Conservation (phyloP, 2,329 filamentous ascomycete genomes). For the Cadophora gregata region DNA sequence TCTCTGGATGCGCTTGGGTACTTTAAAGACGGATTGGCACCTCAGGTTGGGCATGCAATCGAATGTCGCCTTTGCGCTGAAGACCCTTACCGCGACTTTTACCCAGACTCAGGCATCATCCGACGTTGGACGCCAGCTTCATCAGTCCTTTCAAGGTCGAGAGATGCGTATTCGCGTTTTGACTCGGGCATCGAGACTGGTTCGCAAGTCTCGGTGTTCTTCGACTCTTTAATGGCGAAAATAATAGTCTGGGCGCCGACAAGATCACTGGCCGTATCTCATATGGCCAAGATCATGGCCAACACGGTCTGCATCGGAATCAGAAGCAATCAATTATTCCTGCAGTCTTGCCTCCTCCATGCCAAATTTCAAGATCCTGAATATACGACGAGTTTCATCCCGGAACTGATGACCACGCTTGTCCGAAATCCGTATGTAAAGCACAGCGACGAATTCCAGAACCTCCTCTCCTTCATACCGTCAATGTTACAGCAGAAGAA, state of each 20-base stretch:
- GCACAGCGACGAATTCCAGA: not conserved
- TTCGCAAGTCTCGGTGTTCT: not conserved
- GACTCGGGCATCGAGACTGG: not conserved
- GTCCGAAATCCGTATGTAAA: not conserved
- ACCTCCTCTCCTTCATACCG: not conserved
- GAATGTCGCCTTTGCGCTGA: slow-evolving; percentile 40
- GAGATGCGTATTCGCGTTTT: not conserved
- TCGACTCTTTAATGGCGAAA: not conserved
- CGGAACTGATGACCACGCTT: not conserved
- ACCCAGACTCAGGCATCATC: not conserved
- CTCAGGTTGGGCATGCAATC: slow-evolving; percentile 48
- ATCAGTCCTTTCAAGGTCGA: not conserved
- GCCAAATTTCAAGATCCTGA: not conserved
- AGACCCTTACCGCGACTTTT: not conserved
- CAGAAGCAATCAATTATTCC: not conserved
- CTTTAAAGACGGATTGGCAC: not conserved
- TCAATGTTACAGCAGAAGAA: not conserved
- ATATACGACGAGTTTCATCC: not conserved
- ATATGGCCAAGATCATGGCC: not conserved
- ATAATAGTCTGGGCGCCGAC: not conserved
- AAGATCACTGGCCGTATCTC: not conserved
- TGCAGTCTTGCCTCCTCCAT: not conserved
- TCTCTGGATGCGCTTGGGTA: not conserved
- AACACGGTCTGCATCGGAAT: not conserved
- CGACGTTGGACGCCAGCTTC: not conserved